These are phyloP conservation scores for Solanum rostratum DNA, from an alignment of 257 asterid genomes.

Conservation along the genomic window DNA sequence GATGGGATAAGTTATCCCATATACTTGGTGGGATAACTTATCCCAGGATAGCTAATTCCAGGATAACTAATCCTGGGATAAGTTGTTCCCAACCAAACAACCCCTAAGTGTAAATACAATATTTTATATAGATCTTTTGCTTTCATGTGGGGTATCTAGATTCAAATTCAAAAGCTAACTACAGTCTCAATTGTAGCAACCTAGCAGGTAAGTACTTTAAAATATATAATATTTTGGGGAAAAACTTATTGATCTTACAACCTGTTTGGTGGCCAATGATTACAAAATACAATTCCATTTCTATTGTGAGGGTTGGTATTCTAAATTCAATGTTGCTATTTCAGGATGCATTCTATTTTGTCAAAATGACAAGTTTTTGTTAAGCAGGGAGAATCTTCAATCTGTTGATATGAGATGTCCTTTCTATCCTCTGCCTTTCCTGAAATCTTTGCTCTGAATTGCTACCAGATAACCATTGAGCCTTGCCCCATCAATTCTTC, in stretches of 20 bases:
- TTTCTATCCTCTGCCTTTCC: background rate
- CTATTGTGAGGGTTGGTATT: background rate
- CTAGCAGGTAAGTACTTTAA: background rate
- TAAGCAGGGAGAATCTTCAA: background rate
- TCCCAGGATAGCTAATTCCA: too few species aligned
- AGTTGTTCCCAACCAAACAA: too few species aligned
- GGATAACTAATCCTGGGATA: too few species aligned
- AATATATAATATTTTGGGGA: background rate
- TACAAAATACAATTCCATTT: background rate
- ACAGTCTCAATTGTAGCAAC: background rate
- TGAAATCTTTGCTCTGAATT: background rate
- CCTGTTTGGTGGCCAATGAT: background rate
- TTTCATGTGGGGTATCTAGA: background rate
- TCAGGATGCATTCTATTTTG: background rate
- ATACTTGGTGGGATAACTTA: too few species aligned
- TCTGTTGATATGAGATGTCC: background rate
- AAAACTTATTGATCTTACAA: background rate
- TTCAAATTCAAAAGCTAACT: background rate
- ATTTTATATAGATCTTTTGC: background rate
- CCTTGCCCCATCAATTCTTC: background rate
- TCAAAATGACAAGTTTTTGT: background rate
- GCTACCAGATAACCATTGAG: background rate
- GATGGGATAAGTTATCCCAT: too few species aligned
- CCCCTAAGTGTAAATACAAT: background rate
- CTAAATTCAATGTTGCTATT: background rate